Conservation (phyloP, 2,329 filamentous ascomycete species). For the Piedraia hortae region DNA sequence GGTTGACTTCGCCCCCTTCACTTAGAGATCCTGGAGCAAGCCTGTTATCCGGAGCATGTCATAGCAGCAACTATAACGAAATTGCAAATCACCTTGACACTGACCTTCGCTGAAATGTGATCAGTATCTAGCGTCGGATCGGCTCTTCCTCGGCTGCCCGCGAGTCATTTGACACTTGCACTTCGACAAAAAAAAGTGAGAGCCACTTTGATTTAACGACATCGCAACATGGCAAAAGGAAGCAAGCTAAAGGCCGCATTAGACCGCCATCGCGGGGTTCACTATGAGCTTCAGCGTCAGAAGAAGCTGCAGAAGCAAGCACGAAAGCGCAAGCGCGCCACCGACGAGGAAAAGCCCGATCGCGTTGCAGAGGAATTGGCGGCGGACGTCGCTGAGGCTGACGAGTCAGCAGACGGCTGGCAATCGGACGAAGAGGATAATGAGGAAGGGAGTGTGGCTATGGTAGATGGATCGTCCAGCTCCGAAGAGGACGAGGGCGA, state of each 20-base stretch:
- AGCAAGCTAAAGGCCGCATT: conserved; percentile 31
- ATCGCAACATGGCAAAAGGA: conserved; percentile 18
- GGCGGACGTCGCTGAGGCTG: conserved; percentile 8
- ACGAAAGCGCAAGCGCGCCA: conserved; percentile 19
- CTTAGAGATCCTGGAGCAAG: too few species aligned
- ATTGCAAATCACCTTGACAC: too few species aligned
- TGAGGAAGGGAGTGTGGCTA: conserved; percentile 15
- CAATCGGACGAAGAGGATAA: conserved; percentile 15
- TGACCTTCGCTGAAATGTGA: conserved; percentile 1
- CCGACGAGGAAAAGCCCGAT: conserved; percentile 4
- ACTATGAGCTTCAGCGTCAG: conserved; percentile 44
- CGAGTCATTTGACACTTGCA: not conserved
- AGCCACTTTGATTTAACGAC: not conserved
- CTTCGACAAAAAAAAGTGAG: not conserved
- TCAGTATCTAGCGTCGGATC: not conserved
- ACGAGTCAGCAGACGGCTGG: conserved; percentile 10
- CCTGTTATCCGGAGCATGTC: too few species aligned
- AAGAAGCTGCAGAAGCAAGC: conserved; percentile 25
- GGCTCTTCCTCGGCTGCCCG: not conserved
- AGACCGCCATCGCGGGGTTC: conserved; percentile 29
- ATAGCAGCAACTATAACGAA: too few species aligned
- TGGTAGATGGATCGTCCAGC: conserved; percentile 12
- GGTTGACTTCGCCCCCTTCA: too few species aligned
- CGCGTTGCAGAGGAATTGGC: conserved; percentile 2
- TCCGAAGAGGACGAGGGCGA: conserved; percentile 13